A percentile compares a stretch with the other conserved stretches of the same genome.
phyloP scores from a whole-genome alignment of 352 stramenopile genomes.

The Pythium vanterpoolii region DNA sequence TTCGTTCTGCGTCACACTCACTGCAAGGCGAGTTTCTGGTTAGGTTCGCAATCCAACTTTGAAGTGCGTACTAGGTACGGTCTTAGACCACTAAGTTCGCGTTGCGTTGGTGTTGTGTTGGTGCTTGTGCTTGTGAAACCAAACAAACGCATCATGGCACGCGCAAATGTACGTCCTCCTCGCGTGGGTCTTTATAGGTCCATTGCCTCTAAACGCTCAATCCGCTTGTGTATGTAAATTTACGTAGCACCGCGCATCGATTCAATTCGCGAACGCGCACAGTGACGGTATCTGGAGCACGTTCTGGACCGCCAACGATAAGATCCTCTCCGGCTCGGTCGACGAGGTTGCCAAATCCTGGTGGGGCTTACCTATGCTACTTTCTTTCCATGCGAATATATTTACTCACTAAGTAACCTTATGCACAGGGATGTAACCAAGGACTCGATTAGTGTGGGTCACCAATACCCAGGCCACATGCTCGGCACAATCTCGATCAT shows the following conservation, averaged over 20 bases:
- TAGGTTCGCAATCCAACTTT: constrained; percentile 6
- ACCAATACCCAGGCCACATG: constrained; percentile 82
- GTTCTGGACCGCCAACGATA: constrained; percentile 85
- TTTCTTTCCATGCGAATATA: background rate
- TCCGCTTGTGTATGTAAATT: background rate
- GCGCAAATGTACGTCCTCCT: constrained; percentile 22
- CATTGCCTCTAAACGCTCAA: background rate
- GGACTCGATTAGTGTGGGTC: constrained; percentile 66
- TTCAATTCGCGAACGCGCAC: constrained; percentile 81
- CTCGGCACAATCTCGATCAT: constrained; percentile 84
- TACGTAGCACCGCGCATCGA: constrained; percentile 70
- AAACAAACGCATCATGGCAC: constrained; percentile 22
- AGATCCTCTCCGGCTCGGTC: constrained; percentile 85
- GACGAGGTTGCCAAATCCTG: constrained; percentile 87
- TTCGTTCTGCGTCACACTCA: background rate
- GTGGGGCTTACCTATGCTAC: constrained; percentile 23
- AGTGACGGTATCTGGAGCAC: constrained; percentile 88
- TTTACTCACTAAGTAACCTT: background rate
- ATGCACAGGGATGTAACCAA: constrained; percentile 55
- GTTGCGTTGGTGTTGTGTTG: background rate
- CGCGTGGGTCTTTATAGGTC: background rate
- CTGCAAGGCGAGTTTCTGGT: background rate
- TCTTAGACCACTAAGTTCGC: background rate
- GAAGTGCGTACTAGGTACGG: too few species aligned
- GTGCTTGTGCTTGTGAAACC: too few species aligned